Evolutionary conservation across 306 rosid species (phyloP), one percentile per base, ranked within the genome.

Genomic region (Cucurbita moschata): DNA sequence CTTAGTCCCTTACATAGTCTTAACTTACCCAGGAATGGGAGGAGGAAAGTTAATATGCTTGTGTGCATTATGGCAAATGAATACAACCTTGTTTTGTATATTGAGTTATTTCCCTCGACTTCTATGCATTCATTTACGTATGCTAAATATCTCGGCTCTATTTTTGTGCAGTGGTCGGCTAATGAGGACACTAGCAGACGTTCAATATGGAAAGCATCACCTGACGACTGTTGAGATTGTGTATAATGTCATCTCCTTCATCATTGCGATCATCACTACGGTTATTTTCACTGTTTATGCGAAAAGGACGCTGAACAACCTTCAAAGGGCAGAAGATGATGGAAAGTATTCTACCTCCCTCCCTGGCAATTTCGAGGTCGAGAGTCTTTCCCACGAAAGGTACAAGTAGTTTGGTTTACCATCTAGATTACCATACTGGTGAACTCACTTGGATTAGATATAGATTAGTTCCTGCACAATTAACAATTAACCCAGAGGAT

Each of bases 231-330:
- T 94, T 47, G 99, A 91, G 84, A 94, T 94, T 5, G 84, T 91
- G 52, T 94, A 94, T 88, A 94, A 94, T 79, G 57, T 81, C 75
- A 81, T 89, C 73, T 91, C 99, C 56, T 88, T 91, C 78, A 67
- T 95, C 42, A 57, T 95, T 39, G 96, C 99, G 8, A 71, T 91
- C n/a, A 67, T 91, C 60, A 95, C 95, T 66, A 89, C 87, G 11
- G 59, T 89, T 81, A 96, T 82, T 58, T 95, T 95, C 81, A 91
- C 99, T 19, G 83, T 95, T 53, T 95, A 89, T 78, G 96, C 97
- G 10, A 95, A 89, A 79, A 91, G 84, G 81, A 84, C 88, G 53
- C 76, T 95, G 13, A 80, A 86, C 75, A 84, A 83, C 84, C 92
- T 91, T 66, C 81, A 89, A 77, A 79, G 53, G 50, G 84, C 79